Conservation (phyloP, 1,139 yeast species). For the Sugiyamaella sp. region DNA sequence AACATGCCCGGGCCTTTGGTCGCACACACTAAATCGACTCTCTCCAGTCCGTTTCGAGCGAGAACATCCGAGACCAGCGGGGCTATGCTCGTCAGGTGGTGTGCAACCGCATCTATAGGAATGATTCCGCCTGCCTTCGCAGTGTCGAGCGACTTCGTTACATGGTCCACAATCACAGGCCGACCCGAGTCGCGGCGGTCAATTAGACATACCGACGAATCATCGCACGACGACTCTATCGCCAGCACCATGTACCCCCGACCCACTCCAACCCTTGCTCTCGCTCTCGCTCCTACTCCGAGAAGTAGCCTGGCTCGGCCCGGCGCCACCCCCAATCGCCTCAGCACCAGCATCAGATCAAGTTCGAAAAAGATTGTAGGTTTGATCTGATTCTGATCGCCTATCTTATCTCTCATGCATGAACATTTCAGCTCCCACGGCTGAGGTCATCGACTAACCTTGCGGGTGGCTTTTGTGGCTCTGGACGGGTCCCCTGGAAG, state of each 20-base stretch:
- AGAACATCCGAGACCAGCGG: conserved; percentile 48
- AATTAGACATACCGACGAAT: conserved; percentile 81
- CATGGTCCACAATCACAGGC: conserved; percentile 61
- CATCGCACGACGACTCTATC: conserved; percentile 94
- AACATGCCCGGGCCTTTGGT: conserved; percentile 98
- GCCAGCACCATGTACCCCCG: conserved; percentile 70
- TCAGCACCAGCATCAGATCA: neutral
- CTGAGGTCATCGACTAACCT: too few species aligned
- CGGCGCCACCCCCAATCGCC: neutral
- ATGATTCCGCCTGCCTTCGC: conserved; percentile 76
- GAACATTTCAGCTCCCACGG: neutral
- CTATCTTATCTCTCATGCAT: conserved; percentile 1
- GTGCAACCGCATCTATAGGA: conserved; percentile 82
- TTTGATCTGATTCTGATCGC: neutral
- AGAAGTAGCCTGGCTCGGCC: neutral
- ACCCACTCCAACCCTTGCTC: too few species aligned
- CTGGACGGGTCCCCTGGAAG: neutral
- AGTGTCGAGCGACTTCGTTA: conserved; percentile 69
- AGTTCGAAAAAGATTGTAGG: neutral
- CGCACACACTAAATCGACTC: conserved; percentile 80
- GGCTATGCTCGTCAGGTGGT: conserved; percentile 66
- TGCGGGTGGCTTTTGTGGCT: too few species aligned
- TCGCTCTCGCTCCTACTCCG: too few species aligned
- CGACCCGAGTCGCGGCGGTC: conserved; percentile 49
- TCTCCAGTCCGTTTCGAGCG: conserved; percentile 37